These are phyloP conservation scores for Boletus rubescentipes DNA, from an alignment of 768 basidiomycete species.

Conservation along the genomic window DNA sequence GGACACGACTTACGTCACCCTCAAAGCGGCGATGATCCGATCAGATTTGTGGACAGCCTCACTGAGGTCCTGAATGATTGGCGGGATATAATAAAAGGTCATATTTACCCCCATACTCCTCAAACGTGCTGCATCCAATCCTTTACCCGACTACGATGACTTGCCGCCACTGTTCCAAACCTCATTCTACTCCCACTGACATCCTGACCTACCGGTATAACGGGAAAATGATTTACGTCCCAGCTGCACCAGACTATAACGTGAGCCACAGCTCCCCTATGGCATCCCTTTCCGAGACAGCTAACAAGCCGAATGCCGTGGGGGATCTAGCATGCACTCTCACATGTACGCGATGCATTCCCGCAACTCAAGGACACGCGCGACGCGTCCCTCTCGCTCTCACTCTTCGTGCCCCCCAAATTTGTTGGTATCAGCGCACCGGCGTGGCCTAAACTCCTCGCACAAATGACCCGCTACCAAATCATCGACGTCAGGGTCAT, in stretches of 20 bases:
- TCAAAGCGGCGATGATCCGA: too few species aligned
- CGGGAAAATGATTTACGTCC: constrained; percentile 50
- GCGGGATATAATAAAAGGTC: too few species aligned
- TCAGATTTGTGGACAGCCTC: too few species aligned
- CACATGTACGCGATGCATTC: constrained; percentile 50
- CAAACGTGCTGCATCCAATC: too few species aligned
- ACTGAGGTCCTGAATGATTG: too few species aligned
- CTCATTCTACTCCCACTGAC: too few species aligned
- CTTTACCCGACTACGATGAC: too few species aligned
- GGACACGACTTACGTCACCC: too few species aligned
- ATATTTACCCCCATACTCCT: too few species aligned
- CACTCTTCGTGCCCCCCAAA: constrained; percentile 32
- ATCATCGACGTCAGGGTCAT: constrained; percentile 44
- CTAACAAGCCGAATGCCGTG: too few species aligned
- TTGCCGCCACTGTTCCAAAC: too few species aligned
- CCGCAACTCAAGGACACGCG: constrained; percentile 37
- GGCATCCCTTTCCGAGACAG: not conserved
- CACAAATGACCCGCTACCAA: constrained; percentile 44
- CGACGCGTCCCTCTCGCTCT: constrained; percentile 46
- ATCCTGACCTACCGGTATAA: constrained; percentile 51
- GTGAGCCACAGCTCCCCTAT: constrained; percentile 30
- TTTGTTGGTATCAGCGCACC: constrained; percentile 50
- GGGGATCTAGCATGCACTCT: constrained; percentile 45
- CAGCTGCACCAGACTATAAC: constrained; percentile 40
- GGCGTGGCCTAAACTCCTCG: constrained; percentile 47